Percentiles rank a stretch among this genome's conserved stretches.
phyloP scores from a whole-genome alignment of 257 asterid species.

The Cruciata laevipes region DNA sequence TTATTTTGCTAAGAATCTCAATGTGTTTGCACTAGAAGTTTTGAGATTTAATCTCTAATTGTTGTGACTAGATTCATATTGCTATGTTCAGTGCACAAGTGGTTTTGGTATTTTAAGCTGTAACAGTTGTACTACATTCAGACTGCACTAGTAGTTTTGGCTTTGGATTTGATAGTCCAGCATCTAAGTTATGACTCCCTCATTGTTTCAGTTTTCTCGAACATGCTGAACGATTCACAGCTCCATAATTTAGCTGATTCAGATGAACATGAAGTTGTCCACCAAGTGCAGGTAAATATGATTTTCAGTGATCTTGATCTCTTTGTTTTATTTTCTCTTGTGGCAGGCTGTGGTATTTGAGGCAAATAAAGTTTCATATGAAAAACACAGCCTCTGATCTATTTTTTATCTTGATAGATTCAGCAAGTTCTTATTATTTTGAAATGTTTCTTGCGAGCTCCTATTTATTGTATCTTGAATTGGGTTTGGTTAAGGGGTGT shows the following conservation, averaged over 20 bases:
- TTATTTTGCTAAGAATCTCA: background rate
- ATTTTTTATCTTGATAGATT: background rate
- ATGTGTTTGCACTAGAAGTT: background rate
- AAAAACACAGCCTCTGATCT: background rate
- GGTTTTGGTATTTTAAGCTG: background rate
- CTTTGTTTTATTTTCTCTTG: background rate
- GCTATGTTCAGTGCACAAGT: too few relatives aligned
- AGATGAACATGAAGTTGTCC: constrained; percentile 89
- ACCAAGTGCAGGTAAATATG: constrained; percentile 79
- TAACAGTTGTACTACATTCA: background rate
- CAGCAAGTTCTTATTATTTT: background rate
- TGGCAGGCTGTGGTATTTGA: background rate
- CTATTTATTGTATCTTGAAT: background rate
- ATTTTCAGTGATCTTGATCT: background rate
- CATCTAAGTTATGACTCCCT: constrained; percentile 5
- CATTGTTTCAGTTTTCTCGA: constrained; percentile 78
- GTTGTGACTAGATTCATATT: background rate
- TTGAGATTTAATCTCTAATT: background rate
- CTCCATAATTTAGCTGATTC: constrained; percentile 94
- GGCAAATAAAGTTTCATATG: background rate
- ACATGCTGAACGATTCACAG: constrained; percentile 88
- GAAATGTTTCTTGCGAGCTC: background rate
- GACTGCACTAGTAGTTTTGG: background rate
- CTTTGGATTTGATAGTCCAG: background rate
- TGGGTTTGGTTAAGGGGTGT: background rate